phyloP scores from a whole-genome alignment of 805 yeast species.

The Maudiozyma saulgeensis region DNA sequence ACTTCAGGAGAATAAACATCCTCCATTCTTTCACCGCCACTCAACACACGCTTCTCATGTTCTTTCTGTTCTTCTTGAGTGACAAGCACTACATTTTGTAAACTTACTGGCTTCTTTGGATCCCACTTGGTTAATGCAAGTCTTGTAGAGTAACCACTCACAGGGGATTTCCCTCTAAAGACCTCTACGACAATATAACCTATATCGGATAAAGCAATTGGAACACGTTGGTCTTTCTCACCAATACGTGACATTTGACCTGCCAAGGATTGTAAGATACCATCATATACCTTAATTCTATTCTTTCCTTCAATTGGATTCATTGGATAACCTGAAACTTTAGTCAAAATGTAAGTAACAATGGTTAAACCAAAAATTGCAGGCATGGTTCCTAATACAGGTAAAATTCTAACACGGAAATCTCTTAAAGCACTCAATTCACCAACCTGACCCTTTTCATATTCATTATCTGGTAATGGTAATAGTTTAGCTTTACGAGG shows the following conservation, averaged over 20 bases:
- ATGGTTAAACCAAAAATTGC: constrained; percentile 89
- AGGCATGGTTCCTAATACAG: constrained; percentile 95
- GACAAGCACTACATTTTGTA: constrained; percentile 78
- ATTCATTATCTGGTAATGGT: constrained; percentile 77
- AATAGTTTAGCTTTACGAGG: constrained; percentile 82
- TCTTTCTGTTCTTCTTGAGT: constrained; percentile 75
- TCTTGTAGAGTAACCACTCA: constrained; percentile 73
- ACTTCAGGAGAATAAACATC: constrained; percentile 59
- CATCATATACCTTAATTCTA: constrained; percentile 76
- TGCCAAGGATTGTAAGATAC: constrained; percentile 69
- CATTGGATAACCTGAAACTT: constrained; percentile 77
- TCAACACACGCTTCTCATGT: constrained; percentile 71
- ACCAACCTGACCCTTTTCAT: constrained; percentile 50
- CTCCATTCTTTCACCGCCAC: constrained; percentile 51
- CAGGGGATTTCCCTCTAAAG: constrained; percentile 83
- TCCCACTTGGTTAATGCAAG: constrained; percentile 82
- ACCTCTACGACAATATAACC: constrained; percentile 85
- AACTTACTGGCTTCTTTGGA: constrained; percentile 48
- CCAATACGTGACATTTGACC: constrained; percentile 82
- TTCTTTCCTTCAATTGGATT: constrained; percentile 89
- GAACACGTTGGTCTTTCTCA: constrained; percentile 62
- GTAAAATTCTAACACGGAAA: constrained; percentile 88
- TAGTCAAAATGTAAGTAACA: constrained; percentile 73
- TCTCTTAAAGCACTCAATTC: constrained; percentile 80
- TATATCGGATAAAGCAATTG: constrained; percentile 61